A percentile compares a stretch with the other conserved stretches of the same genome.
These are phyloP conservation scores for Ophiostoma ulmi DNA, from an alignment of 2,329 filamentous ascomycete species.

Conservation along the genomic window DNA sequence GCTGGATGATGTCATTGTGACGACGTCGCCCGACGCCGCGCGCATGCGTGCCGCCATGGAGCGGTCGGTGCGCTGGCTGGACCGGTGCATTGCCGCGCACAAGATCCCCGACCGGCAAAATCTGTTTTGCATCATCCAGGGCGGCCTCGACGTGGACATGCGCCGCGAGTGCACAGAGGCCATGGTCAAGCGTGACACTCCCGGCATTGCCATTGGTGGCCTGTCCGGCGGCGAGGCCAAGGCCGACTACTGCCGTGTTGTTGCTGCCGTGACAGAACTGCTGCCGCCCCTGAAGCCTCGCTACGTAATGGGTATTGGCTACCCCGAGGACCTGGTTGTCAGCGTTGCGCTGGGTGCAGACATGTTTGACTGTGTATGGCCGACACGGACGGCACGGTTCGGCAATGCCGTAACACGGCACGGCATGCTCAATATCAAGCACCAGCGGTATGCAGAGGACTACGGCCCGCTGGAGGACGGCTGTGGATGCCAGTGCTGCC, in stretches of 20 bases:
- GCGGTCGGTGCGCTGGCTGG: slow-evolving; percentile 89
- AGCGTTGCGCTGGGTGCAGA: slow-evolving; percentile 91
- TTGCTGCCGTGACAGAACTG: slow-evolving; percentile 75
- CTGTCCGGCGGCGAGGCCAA: slow-evolving; percentile 94
- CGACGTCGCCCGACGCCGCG: slow-evolving; percentile 80
- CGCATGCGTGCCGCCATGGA: slow-evolving; percentile 95
- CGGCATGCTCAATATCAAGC: slow-evolving; percentile 80
- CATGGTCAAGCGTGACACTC: slow-evolving; percentile 88
- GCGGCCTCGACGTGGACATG: slow-evolving; percentile 83
- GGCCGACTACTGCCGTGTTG: slow-evolving; percentile 83
- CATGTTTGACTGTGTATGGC: slow-evolving; percentile 99
- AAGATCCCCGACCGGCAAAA: slow-evolving; percentile 78
- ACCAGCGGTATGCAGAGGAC: slow-evolving; percentile 69
- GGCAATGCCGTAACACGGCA: slow-evolving; percentile 82
- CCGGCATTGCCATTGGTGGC: slow-evolving; percentile 93
- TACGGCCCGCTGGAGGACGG: slow-evolving; percentile 78
- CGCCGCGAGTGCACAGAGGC: slow-evolving; percentile 73
- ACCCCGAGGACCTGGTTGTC: slow-evolving; percentile 91
- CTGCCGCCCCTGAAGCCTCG: slow-evolving; percentile 89
- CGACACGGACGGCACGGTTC: slow-evolving; percentile 89
- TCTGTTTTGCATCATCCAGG: slow-evolving; percentile 97
- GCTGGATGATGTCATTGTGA: slow-evolving; percentile 94
- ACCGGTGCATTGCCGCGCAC: slow-evolving; percentile 89
- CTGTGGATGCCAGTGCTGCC: slow-evolving; percentile 76
- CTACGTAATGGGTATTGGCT: slow-evolving; percentile 98